Evolutionary conservation across 495 filamentous ascomycete genomes (phyloP).

Genomic region (Thermochaetoides thermophila): DNA sequence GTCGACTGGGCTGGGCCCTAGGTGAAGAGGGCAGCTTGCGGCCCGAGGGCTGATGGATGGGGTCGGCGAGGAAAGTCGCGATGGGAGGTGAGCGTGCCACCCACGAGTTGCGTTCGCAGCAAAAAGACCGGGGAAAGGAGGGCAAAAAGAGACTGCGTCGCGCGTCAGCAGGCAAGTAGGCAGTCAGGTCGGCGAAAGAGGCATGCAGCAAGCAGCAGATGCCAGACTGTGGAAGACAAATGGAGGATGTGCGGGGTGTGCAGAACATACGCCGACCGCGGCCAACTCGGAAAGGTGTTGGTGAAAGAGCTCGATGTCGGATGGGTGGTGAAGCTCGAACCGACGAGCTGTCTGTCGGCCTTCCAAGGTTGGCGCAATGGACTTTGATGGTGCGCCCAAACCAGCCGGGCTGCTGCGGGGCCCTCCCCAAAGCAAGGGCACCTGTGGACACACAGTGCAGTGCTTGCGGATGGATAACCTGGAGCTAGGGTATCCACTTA

Average conservation of each 20-base stretch:
- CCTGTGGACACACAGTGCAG: too few species aligned
- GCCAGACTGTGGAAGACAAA: too few species aligned
- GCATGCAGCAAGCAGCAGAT: too few species aligned
- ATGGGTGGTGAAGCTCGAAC: too few species aligned
- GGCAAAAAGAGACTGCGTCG: constrained; percentile 5
- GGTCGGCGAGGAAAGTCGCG: constrained; percentile 3
- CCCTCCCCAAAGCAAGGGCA: too few species aligned
- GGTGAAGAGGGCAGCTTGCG: not conserved
- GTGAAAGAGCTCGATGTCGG: constrained; percentile 9
- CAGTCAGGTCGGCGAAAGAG: too few species aligned
- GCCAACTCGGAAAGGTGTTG: constrained; percentile 5
- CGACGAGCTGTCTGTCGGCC: too few species aligned
- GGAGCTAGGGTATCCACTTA: too few species aligned
- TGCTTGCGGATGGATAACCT: not conserved
- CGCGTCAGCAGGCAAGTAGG: too few species aligned
- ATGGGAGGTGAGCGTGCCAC: constrained; percentile 5
- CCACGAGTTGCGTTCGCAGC: constrained; percentile 3
- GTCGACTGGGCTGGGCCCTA: not conserved
- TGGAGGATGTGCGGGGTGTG: not conserved
- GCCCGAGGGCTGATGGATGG: not conserved
- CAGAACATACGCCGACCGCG: constrained; percentile 3
- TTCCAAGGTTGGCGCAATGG: constrained; percentile 18
- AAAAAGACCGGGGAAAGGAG: constrained; percentile 4
- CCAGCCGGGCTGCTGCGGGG: constrained; percentile 8
- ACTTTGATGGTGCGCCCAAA: constrained; percentile 10